A percentile compares a stretch with the other conserved stretches of the same genome.
phyloP scores from a whole-genome alignment of 2,329 filamentous ascomycete genomes.

The Beauveria bassiana region DNA sequence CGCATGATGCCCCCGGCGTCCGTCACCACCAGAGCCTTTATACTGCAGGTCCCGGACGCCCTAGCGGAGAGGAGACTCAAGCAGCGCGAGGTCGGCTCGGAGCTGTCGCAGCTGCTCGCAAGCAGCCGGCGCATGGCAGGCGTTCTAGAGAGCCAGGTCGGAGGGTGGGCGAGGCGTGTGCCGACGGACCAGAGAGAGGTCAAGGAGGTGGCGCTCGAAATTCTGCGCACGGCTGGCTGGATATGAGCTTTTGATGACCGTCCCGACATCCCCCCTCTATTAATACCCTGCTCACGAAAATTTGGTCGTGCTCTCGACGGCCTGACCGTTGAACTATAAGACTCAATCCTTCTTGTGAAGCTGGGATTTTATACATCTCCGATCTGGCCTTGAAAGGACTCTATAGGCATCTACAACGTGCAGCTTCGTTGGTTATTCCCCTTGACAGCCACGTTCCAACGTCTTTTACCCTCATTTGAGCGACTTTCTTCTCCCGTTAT shows the following conservation, averaged over 20 bases:
- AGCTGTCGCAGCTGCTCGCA: constrained; percentile 9
- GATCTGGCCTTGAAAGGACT: background rate
- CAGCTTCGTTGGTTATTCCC: background rate
- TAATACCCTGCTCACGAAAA: background rate
- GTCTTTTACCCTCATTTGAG: background rate
- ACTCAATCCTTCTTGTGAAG: background rate
- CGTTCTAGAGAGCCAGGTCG: constrained; percentile 11
- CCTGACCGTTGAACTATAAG: too few species aligned
- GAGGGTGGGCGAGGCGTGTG: constrained; percentile 11
- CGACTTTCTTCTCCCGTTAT: background rate
- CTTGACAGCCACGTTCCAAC: background rate
- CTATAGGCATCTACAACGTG: background rate
- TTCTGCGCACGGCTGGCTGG: constrained; percentile 11
- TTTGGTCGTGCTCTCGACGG: too few species aligned
- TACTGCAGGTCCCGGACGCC: constrained; percentile 9
- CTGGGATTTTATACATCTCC: background rate
- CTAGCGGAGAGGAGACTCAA: constrained; percentile 7
- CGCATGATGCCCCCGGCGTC: constrained; percentile 11
- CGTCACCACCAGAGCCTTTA: constrained; percentile 8
- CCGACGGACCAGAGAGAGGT: constrained; percentile 12
- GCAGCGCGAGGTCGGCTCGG: constrained; percentile 10
- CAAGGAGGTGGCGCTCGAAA: constrained; percentile 10
- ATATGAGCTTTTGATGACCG: background rate
- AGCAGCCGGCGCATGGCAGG: constrained; percentile 8
- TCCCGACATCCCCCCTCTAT: too few species aligned